phyloP scores from a whole-genome alignment of 2,329 filamentous ascomycete genomes.

The Pseudogymnoascus sp. region DNA sequence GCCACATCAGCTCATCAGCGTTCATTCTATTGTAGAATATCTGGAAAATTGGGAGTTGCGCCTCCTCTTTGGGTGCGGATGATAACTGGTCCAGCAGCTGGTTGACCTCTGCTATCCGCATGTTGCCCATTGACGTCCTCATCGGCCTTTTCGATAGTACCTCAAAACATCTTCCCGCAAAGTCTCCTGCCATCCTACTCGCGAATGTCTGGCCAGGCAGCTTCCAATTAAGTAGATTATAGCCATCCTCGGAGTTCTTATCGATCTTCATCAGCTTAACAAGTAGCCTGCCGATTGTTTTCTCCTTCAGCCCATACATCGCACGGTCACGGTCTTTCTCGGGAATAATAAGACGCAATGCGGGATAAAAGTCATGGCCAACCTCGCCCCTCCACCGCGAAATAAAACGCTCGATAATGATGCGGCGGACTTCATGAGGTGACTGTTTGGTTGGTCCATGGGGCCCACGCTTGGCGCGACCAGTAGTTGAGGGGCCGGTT shows the following conservation, averaged over 20 bases:
- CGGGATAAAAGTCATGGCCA: slow-evolving; percentile 87
- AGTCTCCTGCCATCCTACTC: slow-evolving; percentile 73
- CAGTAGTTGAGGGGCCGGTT: slow-evolving; percentile 42
- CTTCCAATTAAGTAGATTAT: slow-evolving; percentile 86
- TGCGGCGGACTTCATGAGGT: slow-evolving; percentile 69
- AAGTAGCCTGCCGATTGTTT: slow-evolving; percentile 79
- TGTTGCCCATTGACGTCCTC: slow-evolving; percentile 62
- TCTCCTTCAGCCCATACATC: slow-evolving; percentile 93
- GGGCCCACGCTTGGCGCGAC: slow-evolving; percentile 51
- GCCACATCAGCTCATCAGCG: slow-evolving; percentile 85
- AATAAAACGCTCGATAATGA: slow-evolving; percentile 82
- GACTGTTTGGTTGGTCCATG: slow-evolving; percentile 52
- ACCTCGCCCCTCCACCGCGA: slow-evolving; percentile 80
- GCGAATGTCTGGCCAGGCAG: slow-evolving; percentile 63
- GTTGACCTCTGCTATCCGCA: slow-evolving; percentile 89
- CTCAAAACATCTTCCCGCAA: slow-evolving; percentile 82
- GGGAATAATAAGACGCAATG: slow-evolving; percentile 81
- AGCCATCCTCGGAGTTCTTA: slow-evolving; percentile 81
- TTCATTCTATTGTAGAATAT: slow-evolving; percentile 89
- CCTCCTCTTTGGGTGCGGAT: slow-evolving; percentile 67
- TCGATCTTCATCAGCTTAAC: slow-evolving; percentile 90
- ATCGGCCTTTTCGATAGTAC: slow-evolving; percentile 79
- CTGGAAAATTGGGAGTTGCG: slow-evolving; percentile 74
- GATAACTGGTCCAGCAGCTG: slow-evolving; percentile 73
- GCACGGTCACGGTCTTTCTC: slow-evolving; percentile 88